These are phyloP conservation scores for Coniosporium apollinis DNA, from an alignment of 495 filamentous ascomycete genomes.

Conservation along the genomic window DNA sequence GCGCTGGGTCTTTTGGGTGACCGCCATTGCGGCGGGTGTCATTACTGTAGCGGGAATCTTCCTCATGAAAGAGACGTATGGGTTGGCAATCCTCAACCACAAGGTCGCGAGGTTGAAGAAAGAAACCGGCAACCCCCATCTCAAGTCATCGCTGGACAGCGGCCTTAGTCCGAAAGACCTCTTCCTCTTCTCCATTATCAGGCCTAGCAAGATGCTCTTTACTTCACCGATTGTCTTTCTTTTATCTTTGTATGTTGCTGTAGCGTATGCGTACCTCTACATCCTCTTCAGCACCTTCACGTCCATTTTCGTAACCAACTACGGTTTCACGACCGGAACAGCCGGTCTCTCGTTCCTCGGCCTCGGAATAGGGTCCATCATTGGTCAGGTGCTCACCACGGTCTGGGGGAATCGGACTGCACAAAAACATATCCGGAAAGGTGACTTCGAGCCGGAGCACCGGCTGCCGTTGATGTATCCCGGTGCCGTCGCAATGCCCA, in stretches of 20 bases:
- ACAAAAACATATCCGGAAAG: conserved; percentile 15
- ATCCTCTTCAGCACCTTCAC: conserved; percentile 36
- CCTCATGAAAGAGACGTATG: conserved; percentile 11
- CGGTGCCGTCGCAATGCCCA: conserved; percentile 13
- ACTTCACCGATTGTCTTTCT: conserved; percentile 13
- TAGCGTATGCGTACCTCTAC: conserved; percentile 18
- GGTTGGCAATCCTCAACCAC: conserved; percentile 8
- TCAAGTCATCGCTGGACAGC: conserved; percentile 5
- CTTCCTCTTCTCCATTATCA: conserved; percentile 9
- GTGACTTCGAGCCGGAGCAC: conserved; percentile 17
- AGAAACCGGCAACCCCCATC: conserved; percentile 15
- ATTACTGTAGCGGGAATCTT: conserved; percentile 4
- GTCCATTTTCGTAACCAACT: conserved; percentile 31
- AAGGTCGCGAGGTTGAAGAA: conserved; percentile 12
- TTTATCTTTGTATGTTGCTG: conserved; percentile 15
- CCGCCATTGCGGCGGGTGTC: conserved; percentile 9
- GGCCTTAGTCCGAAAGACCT: conserved; percentile 5
- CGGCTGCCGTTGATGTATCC: conserved; percentile 17
- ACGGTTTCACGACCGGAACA: conserved; percentile 27
- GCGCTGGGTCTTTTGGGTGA: conserved; percentile 13
- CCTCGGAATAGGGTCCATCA: conserved; percentile 31
- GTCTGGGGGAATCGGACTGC: conserved; percentile 14
- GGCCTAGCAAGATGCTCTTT: conserved; percentile 11
- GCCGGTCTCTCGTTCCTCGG: conserved; percentile 35
- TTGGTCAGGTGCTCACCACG: conserved; percentile 25